Base-by-base conservation (phyloP, 2,329 filamentous ascomycete species). In the Hypoxylon rubiginosum region DNA sequence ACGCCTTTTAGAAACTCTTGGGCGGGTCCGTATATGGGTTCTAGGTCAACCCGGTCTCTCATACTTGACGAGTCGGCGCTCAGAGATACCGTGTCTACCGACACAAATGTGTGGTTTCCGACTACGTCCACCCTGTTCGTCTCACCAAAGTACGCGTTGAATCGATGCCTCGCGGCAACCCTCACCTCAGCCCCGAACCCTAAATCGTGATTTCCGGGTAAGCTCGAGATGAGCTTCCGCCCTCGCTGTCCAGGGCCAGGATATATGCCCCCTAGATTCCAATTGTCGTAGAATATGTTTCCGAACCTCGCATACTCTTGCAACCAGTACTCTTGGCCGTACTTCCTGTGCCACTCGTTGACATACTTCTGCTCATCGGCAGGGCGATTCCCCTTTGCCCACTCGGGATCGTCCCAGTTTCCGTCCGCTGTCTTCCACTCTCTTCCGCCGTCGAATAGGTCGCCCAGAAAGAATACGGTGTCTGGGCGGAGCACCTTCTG, bases 131-230 rank as follows among this genome's bases (percentile, higher is more conserved):
- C 90, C 8, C 93, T 86, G 78, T 97, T 98, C n/a, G 90, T 88
- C 59, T 96, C 91, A 4, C 96, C 96, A 80, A 99, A 98, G 76
- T 91, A 97, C 3, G 91, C 88, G 74, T 91, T 88, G 78, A 98
- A 99, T 15, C 96, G 86, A 73, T 96, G 85, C 55, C 94, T 88
- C 34, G 97, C 93, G 0, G 91, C 85, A 8, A 91, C 77, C 76
- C 97, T 93, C 51, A 99, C 90, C 48, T 94, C 92, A 21, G 89
- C 89, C 2, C 93, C 95, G 75, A 98, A 97, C 0, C 96, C 96
- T 43, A 98, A 79, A 77, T 99, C 96, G 77, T 99, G 96, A 74
- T 99, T 99, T 1, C 96, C 96, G 0, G 96, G 96, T 62, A 99
- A 77, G 75, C 91, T 95, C 17, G 92, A 89, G 57, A 98, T 91